These are phyloP conservation scores for Fusarium buxicola DNA, from an alignment of 2,329 filamentous ascomycete genomes.

Conservation along the genomic window DNA sequence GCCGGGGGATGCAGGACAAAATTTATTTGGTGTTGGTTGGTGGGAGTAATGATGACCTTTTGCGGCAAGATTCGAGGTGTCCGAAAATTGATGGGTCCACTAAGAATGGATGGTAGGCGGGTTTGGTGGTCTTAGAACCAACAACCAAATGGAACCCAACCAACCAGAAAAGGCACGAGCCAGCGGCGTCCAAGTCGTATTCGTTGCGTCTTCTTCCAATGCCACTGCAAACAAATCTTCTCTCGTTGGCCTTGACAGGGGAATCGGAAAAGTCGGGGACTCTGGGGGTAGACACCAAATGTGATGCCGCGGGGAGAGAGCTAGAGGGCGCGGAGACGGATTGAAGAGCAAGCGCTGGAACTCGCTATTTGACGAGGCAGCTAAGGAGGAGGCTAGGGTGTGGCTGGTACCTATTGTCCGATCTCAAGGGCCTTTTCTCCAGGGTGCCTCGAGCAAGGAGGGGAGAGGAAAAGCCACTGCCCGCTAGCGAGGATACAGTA, in stretches of 20 bases:
- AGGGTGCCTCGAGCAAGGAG: background rate
- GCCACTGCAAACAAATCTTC: slow-evolving; percentile 13
- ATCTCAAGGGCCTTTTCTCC: slow-evolving; percentile 17
- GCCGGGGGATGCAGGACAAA: slow-evolving; percentile 1
- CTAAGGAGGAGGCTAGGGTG: slow-evolving; percentile 20
- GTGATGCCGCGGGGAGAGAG: slow-evolving; percentile 25
- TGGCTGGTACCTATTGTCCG: slow-evolving; percentile 25
- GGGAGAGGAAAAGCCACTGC: slow-evolving; percentile 29
- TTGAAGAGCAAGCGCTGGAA: slow-evolving; percentile 30
- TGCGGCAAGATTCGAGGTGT: slow-evolving; percentile 22
- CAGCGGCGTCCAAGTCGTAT: slow-evolving; percentile 3
- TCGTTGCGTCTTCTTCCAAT: background rate
- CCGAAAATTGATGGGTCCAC: slow-evolving; percentile 28
- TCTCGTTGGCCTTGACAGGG: slow-evolving; percentile 17
- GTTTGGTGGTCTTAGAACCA: slow-evolving; percentile 16
- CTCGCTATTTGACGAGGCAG: slow-evolving; percentile 19
- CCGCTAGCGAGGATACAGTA: too few relatives aligned
- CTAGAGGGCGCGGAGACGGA: slow-evolving; percentile 35
- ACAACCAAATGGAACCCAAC: slow-evolving; percentile 7
- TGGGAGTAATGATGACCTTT: slow-evolving; percentile 27
- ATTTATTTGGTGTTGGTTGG: slow-evolving; percentile 23
- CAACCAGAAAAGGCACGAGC: slow-evolving; percentile 2
- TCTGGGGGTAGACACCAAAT: slow-evolving; percentile 10
- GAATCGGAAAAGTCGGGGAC: slow-evolving; percentile 15
- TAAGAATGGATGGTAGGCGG: slow-evolving; percentile 20